Percentiles rank a stretch among this genome's conserved stretches.
phyloP scores from a whole-genome alignment of 2,329 filamentous ascomycete genomes.

The Colletotrichum theobromicola region DNA sequence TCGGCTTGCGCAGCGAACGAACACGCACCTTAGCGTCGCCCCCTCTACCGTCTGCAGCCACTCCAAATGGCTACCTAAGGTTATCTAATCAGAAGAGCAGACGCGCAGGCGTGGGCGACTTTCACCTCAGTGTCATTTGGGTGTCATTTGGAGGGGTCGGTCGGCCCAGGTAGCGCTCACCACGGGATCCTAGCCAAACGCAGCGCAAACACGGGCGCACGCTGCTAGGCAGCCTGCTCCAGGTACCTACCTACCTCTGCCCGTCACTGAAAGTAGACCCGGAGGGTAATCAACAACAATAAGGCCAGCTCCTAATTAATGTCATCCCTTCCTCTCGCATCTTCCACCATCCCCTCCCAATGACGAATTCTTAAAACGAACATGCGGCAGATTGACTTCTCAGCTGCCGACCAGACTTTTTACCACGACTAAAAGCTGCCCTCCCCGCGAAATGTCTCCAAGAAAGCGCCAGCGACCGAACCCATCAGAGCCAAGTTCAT shows the following conservation, averaged over 20 bases:
- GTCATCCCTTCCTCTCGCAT: not conserved
- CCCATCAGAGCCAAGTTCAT: conserved; percentile 28
- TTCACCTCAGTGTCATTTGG: not conserved
- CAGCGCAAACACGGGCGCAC: not conserved
- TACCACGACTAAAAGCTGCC: not conserved
- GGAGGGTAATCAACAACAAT: conserved; percentile 1
- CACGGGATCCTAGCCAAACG: not conserved
- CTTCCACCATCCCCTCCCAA: not conserved
- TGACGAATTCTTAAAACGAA: conserved; percentile 7
- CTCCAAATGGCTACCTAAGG: not conserved
- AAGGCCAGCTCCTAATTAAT: not conserved
- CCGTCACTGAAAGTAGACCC: not conserved
- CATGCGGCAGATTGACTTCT: conserved; percentile 18
- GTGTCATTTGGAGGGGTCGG: conserved; percentile 1
- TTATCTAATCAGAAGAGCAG: conserved; percentile 6
- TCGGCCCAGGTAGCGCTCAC: not conserved
- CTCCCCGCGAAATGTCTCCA: conserved; percentile 38
- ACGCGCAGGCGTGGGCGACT: not conserved
- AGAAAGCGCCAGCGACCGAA: conserved; percentile 46
- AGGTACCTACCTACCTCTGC: not conserved
- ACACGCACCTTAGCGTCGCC: not conserved
- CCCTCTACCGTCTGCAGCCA: not conserved
- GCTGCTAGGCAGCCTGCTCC: not conserved
- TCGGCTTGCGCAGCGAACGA: not conserved
- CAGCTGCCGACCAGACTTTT: not conserved